These are phyloP conservation scores for Rutstroemia sp. DNA, from an alignment of 2,329 filamentous ascomycete species.

Conservation along the genomic window DNA sequence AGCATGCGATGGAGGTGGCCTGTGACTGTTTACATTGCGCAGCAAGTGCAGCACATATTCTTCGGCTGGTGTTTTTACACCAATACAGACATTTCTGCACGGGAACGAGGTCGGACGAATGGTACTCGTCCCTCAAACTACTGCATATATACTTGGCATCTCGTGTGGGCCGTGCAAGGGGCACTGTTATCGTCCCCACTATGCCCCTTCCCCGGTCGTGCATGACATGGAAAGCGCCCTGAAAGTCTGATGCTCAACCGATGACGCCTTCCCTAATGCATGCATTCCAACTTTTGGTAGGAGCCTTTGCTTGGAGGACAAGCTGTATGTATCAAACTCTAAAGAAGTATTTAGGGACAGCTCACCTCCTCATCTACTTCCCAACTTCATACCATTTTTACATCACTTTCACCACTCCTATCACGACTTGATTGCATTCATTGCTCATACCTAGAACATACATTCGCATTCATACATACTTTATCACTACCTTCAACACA, in stretches of 20 bases:
- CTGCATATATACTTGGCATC: constrained; percentile 1
- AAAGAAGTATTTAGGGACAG: constrained; percentile 2
- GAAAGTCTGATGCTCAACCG: background rate
- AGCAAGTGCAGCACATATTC: too few species aligned
- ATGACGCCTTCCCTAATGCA: constrained; percentile 4
- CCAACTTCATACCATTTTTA: background rate
- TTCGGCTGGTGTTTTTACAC: too few species aligned
- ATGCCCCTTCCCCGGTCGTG: constrained; percentile 1
- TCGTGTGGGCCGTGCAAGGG: background rate
- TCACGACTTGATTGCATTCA: background rate
- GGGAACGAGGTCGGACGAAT: background rate
- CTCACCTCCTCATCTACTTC: background rate
- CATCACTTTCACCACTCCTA: background rate
- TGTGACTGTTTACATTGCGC: background rate
- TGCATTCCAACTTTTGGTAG: background rate
- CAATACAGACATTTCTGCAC: too few species aligned
- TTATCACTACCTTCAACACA: background rate
- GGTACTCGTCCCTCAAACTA: background rate
- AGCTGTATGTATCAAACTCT: background rate
- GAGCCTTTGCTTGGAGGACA: background rate
- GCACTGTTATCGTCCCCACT: constrained; percentile 3
- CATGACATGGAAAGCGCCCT: constrained; percentile 5
- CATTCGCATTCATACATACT: background rate
- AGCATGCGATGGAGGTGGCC: background rate
- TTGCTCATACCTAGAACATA: background rate